Base-by-base conservation (phyloP, 2,329 filamentous ascomycete genomes). In the Endoconidiophora laricicola region DNA sequence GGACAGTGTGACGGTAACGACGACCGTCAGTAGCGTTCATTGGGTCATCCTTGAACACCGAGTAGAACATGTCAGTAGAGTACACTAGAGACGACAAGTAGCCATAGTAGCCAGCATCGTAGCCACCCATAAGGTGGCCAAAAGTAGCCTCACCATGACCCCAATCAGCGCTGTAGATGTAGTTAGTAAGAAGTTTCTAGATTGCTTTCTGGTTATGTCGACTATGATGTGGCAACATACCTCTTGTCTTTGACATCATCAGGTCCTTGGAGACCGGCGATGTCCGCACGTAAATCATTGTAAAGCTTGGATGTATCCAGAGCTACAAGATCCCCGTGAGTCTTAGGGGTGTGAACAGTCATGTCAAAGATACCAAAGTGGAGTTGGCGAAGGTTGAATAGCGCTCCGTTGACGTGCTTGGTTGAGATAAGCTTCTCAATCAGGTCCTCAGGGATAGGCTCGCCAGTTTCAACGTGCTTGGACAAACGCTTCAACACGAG, bases 311-410 rank as follows among this genome's bases (percentile, higher is more conserved):
- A 76, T 26, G 80, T 69, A 51, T 86, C 73, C 54, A 88, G 63
- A 20, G 70, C 65, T 66, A 85, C 72, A 14, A 82, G 66, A n/a
- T 78, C 81, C 9, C 74, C 76, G 55, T 86, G 82, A n/a, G 72
- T 74, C 56, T 71, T 68, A 6, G 82, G 79, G 24, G 78, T 76
- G 64, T 91, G 85, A 2, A 90, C 73, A 0, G 78, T 77, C 84
- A 91, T 90, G 62, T 91, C 84, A 57, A 85, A 90, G 54, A 85
- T 81, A 38, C 83, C 85, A 59, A 87, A 86, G 62, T 86, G 78
- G 40, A 91, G 69, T 63, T 90, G 85, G 39, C 81, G 73, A 24
- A 90, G 71, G 60, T 86, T 88, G 65, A 83, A 83, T 4, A 86
- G 72, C 0, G 83, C 83, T 54, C 79, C 83, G 61, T 90, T 90